Evolutionary conservation across 2,329 filamentous ascomycete species (phyloP), one percentile per base, ranked within the genome.

Genomic region (Fonsecaea pedrosoi): DNA sequence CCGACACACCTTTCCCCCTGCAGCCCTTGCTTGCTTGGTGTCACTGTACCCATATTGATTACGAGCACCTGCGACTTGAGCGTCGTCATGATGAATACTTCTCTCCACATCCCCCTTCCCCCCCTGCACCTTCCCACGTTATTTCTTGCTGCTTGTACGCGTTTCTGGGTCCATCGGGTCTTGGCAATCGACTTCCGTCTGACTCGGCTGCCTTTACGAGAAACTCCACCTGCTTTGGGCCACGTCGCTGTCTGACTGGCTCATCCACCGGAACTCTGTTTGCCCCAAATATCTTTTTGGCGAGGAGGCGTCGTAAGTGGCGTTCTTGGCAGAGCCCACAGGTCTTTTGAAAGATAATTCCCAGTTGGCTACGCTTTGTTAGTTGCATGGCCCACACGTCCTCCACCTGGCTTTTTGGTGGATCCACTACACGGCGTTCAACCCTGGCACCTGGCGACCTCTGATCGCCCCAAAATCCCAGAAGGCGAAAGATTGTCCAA

Each of bases 221-320:
- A 8, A 12, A n/a, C 59, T 62, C 48, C 59, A 54, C 59, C 58
- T 61, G 45, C 30, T 34, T 35, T 37, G 35, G 9, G 21, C 15
- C 45, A n/a, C 5, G n/a, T 7, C 58, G 50, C 13, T 8, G 35
- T 48, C 35, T 65, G 57, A 55, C 57, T 59, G 48, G 62, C 40
- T 25, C 35, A 32, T 13, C 37, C 15, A 25, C 13, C 54, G 34
- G 45, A 10, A 34, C 38, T 35, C 42, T 15, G 56, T n/a, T 42
- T 15, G 42, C 57, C 40, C 37, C 59, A 61, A 54, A 25, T 53
- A 40, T 61, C 59, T 40, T 61, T 61, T 61, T 25, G 48, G 59
- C 59, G 59, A 61, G 21, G 15, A 40, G 55, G 59, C 18, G 32
- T 40, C 54, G 58, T 65, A 54, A 65, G 64, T 56, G 54, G 64